phyloP scores from a whole-genome alignment of 345 rosid genomes.

The Lepidium sativum region DNA sequence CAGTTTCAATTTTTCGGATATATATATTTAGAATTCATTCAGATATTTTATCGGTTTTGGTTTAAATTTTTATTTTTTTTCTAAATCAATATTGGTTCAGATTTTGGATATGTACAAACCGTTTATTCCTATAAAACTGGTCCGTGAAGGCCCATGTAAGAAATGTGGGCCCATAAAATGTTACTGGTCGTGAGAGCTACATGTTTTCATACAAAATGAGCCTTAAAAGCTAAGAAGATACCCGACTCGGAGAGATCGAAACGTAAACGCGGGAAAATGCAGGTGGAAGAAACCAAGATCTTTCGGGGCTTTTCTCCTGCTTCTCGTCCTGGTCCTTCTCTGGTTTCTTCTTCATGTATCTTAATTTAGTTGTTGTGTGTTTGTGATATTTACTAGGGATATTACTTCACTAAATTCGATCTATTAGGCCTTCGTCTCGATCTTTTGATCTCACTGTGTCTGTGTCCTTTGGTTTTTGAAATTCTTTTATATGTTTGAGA shows the following conservation, averaged over 20 bases:
- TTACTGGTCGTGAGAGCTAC: neutral
- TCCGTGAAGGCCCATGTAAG: no score
- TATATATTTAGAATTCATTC: no score
- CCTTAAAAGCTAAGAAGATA: neutral
- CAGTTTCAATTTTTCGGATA: no score
- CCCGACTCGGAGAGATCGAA: neutral
- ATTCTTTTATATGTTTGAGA: neutral
- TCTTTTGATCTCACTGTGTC: neutral
- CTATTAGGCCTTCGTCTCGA: neutral
- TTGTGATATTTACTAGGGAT: neutral
- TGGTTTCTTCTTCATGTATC: conserved; percentile 30
- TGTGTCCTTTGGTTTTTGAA: neutral
- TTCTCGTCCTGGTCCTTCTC: conserved; percentile 51
- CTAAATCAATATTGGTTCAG: no score
- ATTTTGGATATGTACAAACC: no score
- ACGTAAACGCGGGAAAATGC: conserved; percentile 39
- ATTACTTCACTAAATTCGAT: neutral
- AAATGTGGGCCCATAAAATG: neutral
- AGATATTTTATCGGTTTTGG: no score
- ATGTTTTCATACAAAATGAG: neutral
- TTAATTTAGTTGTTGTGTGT: neutral
- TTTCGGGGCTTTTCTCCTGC: conserved; percentile 65
- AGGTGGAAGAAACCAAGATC: conserved; percentile 65
- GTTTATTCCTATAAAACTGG: no score
- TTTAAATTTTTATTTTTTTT: no score